Evolutionary conservation across 2,329 filamentous ascomycete genomes (phyloP).

Genomic region (Sporothrix luriei): DNA sequence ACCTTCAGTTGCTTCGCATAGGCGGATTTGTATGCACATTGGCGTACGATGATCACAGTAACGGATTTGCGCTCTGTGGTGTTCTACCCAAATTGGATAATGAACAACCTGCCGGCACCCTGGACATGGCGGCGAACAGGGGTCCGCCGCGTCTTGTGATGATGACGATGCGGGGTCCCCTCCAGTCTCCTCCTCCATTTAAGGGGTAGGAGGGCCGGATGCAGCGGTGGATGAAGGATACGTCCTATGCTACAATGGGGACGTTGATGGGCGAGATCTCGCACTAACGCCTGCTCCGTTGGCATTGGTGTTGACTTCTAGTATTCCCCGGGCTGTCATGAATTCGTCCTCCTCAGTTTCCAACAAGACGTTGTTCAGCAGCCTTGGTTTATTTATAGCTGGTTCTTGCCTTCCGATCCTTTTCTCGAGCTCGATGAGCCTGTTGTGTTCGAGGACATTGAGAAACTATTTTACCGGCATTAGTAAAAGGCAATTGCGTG

Average conservation of each 20-base stretch:
- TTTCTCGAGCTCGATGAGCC: slow-evolving; percentile 35
- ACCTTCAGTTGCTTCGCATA: slow-evolving; percentile 16
- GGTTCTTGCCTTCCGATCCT: slow-evolving; percentile 33
- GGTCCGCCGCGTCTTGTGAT: slow-evolving; percentile 32
- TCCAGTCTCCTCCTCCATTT: slow-evolving; percentile 18
- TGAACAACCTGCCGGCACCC: background rate
- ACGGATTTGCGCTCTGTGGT: background rate
- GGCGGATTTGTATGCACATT: background rate
- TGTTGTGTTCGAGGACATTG: slow-evolving; percentile 38
- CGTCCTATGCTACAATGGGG: background rate
- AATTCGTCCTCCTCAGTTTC: slow-evolving; percentile 1
- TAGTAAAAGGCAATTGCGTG: slow-evolving; percentile 41
- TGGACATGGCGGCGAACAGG: slow-evolving; percentile 21
- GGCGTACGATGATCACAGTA: slow-evolving; percentile 2
- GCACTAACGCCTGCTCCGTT: background rate
- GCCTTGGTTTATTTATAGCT: slow-evolving; percentile 37
- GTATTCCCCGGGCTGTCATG: background rate
- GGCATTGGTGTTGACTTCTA: background rate
- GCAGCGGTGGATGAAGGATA: background rate
- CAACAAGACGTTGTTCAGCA: slow-evolving; percentile 31
- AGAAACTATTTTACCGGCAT: slow-evolving; percentile 40
- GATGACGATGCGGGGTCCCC: slow-evolving; percentile 33
- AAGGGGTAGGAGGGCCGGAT: slow-evolving; percentile 15
- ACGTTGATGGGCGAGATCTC: slow-evolving; percentile 5
- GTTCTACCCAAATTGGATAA: slow-evolving; percentile 25